Percentiles rank a stretch among this genome's conserved stretches.
Conservation (phyloP, 1,139 yeast species). For the Debaryomyces psychrophilus region DNA sequence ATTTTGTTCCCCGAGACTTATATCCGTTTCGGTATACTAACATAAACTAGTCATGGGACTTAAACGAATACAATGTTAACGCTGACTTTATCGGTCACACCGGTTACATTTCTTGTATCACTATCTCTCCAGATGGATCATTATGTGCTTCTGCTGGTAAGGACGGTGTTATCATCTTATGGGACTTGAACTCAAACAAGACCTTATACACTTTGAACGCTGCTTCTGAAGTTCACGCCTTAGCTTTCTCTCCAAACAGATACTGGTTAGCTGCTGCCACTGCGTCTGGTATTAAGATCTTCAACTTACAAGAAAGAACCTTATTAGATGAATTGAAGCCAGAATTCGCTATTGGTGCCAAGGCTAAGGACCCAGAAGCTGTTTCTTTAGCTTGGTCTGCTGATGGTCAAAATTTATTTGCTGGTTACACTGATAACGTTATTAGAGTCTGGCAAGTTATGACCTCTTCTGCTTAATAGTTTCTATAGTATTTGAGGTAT, state of each 20-base stretch:
- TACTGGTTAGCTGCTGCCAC: constrained; percentile 99
- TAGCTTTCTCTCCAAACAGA: constrained; percentile 99
- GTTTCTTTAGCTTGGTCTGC: constrained; percentile 99
- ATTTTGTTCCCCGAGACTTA: constrained; percentile 5
- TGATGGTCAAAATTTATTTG: constrained; percentile 99
- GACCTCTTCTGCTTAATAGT: constrained; percentile 71
- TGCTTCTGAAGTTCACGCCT: constrained; percentile 96
- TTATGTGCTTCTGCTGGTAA: constrained; percentile 99
- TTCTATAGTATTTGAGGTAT: constrained; percentile 8
- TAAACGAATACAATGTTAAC: constrained; percentile 79
- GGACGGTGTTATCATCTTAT: constrained; percentile 98
- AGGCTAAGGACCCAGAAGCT: constrained; percentile 98
- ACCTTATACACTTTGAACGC: constrained; percentile 94
- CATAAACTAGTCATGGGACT: constrained; percentile 84
- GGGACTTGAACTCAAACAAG: constrained; percentile 92
- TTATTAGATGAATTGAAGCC: constrained; percentile 98
- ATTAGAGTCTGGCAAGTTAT: constrained; percentile 99
- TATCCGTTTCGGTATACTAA: constrained; percentile 22
- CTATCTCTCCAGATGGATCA: constrained; percentile 99
- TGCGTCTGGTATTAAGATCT: constrained; percentile 96
- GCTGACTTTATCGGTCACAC: constrained; percentile 99
- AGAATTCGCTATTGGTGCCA: constrained; percentile 87
- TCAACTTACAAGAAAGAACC: constrained; percentile 94
- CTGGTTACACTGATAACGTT: constrained; percentile 99
- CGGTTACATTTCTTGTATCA: constrained; percentile 97